Percentiles rank a stretch among this genome's conserved stretches.
Evolutionary conservation across 768 basidiomycete genomes (phyloP).

Genomic region (Suillus fuscotomentosus): DNA sequence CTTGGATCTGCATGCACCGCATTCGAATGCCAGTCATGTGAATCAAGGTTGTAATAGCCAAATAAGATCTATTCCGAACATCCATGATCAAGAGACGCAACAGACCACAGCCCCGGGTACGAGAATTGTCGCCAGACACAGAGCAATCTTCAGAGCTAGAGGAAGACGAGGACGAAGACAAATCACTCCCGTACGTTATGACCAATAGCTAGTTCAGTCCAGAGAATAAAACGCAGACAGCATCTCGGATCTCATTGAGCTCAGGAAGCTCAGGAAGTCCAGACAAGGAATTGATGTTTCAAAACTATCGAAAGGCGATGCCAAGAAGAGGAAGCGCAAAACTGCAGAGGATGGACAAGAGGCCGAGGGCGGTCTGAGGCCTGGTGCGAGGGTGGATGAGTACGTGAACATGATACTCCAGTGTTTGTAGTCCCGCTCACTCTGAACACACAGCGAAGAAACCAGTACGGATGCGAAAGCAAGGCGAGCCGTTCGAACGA

Average conservation of each 20-base stretch:
- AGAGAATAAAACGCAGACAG: constrained; percentile 34
- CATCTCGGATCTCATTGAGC: constrained; percentile 79
- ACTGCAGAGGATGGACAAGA: constrained; percentile 41
- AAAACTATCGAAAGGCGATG: constrained; percentile 84
- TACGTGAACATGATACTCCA: constrained; percentile 42
- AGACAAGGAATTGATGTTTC: constrained; percentile 83
- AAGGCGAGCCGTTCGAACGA: constrained; percentile 71
- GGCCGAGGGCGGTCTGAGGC: constrained; percentile 55
- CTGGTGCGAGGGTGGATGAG: constrained; percentile 42
- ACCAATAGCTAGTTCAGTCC: background rate
- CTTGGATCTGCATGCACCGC: background rate
- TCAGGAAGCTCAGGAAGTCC: constrained; percentile 71
- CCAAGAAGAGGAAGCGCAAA: constrained; percentile 65
- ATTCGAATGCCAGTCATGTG: background rate
- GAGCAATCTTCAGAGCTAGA: constrained; percentile 10
- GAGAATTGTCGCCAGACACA: constrained; percentile 43
- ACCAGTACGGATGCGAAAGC: constrained; percentile 70
- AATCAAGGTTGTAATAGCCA: background rate
- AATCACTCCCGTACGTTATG: constrained; percentile 48
- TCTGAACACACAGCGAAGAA: constrained; percentile 43
- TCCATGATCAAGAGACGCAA: constrained; percentile 73
- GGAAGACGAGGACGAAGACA: constrained; percentile 37
- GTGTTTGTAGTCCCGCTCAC: background rate
- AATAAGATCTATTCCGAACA: constrained; percentile 6
- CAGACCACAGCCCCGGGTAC: constrained; percentile 58